Base-by-base conservation (phyloP, 2,329 filamentous ascomycete species). In the Penicillium sp. region DNA sequence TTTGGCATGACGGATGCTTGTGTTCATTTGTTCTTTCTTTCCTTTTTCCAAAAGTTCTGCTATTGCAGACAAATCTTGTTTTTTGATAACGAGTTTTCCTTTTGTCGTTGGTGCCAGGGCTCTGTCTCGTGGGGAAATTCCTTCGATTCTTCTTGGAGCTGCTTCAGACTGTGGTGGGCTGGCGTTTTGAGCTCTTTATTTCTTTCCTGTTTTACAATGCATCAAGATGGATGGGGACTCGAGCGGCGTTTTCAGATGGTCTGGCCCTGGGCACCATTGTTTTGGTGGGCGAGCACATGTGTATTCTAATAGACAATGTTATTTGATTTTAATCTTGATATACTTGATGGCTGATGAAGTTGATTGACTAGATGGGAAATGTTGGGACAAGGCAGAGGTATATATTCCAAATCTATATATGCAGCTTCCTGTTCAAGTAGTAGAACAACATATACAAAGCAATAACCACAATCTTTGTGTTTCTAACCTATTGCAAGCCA, bases 201-300 rank as follows among this genome's bases (percentile, higher is more conserved):
- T 49, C 35, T 48, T 24, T 47, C 8, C 33, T 37, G 33, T 41
- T 51, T 32, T 45, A 40, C 44, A 51, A 48, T 58, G 55, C 52
- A 58, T 59, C 39, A 52, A 57, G 51, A 55, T 49, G 56, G 52
- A 52, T 33, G 54, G 51, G 47, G 35, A 40, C 26, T 52, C 37
- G 48, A 52, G 24, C 24, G 57, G 57, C 53, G 57, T 59, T 59
- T 49, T 52, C 41, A 56, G 55, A 59, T 48, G 56, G 53, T 48
- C 48, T 48, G 51, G 48, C 42, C 48, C 45, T 47, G 45, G 53
- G 37, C 17, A 39, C 40, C 38, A 44, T 43, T 51, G 43, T 52
- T 57, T 47, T 38, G 46, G 21, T 49, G 26, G 32, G 44, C 39
- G 39, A 24, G 42, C 32, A 21, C 40, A 40, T 45, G 44, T 58